Percentiles rank a stretch among this genome's conserved stretches.
Evolutionary conservation across 192 early-diverging fungal species (phyloP).

Genomic region (Coemansia sp.): DNA sequence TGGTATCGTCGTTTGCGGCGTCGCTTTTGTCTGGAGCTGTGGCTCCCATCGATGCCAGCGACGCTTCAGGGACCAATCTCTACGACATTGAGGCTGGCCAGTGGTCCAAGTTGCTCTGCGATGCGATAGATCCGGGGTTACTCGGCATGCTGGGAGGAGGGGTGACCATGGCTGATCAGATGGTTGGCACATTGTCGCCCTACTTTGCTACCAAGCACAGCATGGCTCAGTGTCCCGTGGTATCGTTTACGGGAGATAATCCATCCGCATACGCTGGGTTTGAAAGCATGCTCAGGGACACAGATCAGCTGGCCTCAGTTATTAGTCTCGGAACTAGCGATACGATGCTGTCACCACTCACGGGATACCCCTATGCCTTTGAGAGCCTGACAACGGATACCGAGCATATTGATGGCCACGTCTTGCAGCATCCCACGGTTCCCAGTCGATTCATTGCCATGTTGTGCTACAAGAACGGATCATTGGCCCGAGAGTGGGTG

Average conservation of each 20-base stretch:
- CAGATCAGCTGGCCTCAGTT: conserved; percentile 51
- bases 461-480: conserved; percentile 85
- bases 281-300: conserved; percentile 55
- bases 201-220: conserved; percentile 72
- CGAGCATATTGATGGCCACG: conserved; percentile 51
- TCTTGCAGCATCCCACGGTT: conserved; percentile 65
- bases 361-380: conserved; percentile 23
- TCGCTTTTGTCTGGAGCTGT: conserved; percentile 60
- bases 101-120: conserved; percentile 26
- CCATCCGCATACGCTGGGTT: conserved; percentile 51
- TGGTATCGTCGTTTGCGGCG: conserved; percentile 72
- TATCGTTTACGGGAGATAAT: conserved; percentile 81
- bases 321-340: conserved; percentile 82
- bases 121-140: conserved; percentile 26
- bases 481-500: conserved; percentile 71
- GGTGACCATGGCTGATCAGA: conserved; percentile 35
- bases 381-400: background rate
- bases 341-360: conserved; percentile 64
- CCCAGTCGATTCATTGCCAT: conserved; percentile 65
- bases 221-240: conserved; percentile 59
- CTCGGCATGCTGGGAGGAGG: conserved; percentile 49
- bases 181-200: conserved; percentile 52
- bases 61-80: conserved; percentile 82
- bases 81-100: conserved; percentile 58
- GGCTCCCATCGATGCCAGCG: conserved; percentile 64